phyloP scores from a whole-genome alignment of 352 stramenopile species.

The Globisporangium polare region DNA sequence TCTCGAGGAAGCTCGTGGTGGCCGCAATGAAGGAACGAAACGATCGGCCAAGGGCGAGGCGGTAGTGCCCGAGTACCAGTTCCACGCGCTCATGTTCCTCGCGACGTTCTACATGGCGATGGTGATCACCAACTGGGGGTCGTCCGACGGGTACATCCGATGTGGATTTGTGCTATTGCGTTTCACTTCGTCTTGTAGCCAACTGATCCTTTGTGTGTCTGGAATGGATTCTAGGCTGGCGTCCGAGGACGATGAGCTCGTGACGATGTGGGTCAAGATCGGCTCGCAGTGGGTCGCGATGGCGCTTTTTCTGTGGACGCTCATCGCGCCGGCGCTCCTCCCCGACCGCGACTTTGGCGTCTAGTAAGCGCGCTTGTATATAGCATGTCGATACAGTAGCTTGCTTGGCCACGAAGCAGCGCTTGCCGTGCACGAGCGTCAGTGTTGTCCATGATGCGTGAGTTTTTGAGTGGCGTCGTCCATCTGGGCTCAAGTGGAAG shows the following conservation, averaged over 20 bases:
- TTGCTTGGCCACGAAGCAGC: neutral
- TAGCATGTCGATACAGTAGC: neutral
- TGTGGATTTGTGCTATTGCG: too few species aligned
- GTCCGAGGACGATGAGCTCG: conserved; percentile 42
- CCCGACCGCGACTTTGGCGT: conserved; percentile 88
- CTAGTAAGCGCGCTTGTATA: neutral
- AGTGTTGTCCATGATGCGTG: too few species aligned
- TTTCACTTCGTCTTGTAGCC: too few species aligned
- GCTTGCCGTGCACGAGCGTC: too few species aligned
- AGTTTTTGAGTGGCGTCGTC: neutral
- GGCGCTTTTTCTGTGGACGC: conserved; percentile 92
- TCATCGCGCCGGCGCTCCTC: conserved; percentile 90
- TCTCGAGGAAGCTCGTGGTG: neutral
- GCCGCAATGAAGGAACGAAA: neutral
- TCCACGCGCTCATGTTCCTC: conserved; percentile 70
- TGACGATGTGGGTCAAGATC: conserved; percentile 95
- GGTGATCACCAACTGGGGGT: conserved; percentile 78
- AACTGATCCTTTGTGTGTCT: neutral
- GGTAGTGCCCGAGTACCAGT: conserved; percentile 62
- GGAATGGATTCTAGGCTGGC: conserved; percentile 6
- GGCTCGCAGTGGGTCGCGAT: conserved; percentile 90
- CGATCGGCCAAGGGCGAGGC: conserved; percentile 10
- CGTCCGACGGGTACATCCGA: conserved; percentile 38
- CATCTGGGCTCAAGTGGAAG: neutral
- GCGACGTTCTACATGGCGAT: conserved; percentile 82